Percentiles rank a stretch among this genome's conserved stretches.
Conservation (phyloP, 2,329 filamentous ascomycete species). For the Mycosphaerella arachidis region DNA sequence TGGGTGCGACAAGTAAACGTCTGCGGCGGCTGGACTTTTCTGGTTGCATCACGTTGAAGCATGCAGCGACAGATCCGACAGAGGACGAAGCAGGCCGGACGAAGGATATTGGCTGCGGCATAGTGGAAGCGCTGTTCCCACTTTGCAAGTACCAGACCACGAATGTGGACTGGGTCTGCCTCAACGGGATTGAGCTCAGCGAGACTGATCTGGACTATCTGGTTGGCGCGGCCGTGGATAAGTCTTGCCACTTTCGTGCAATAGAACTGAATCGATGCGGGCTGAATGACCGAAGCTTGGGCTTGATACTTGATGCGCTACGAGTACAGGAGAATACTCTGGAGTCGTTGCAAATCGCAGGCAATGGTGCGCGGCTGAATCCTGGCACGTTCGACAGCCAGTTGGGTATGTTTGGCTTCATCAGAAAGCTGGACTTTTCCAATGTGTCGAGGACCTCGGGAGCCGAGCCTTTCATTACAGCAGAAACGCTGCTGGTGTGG, state of each 20-base stretch:
- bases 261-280: slow-evolving; percentile 63
- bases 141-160: slow-evolving; percentile 63
- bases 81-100: slow-evolving; percentile 40
- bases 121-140: slow-evolving; percentile 65
- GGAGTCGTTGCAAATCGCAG: slow-evolving; percentile 63
- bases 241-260: slow-evolving; percentile 60
- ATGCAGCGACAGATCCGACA: slow-evolving; percentile 39
- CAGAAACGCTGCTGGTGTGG: slow-evolving; percentile 64
- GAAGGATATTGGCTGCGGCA: slow-evolving; percentile 62
- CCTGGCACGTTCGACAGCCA: slow-evolving; percentile 62
- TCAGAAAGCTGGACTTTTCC: slow-evolving; percentile 63
- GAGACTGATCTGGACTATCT: slow-evolving; percentile 65
- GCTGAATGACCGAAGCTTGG: slow-evolving; percentile 53
- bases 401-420: slow-evolving; percentile 61
- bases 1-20: slow-evolving; percentile 62
- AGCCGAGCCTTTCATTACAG: slow-evolving; percentile 58
- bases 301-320: slow-evolving; percentile 60
- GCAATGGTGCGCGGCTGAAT: slow-evolving; percentile 61
- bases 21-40: slow-evolving; percentile 63
- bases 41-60: slow-evolving; percentile 54
- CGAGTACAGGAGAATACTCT: slow-evolving; percentile 62
- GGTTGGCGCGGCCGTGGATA: slow-evolving; percentile 64
- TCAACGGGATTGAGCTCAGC: slow-evolving; percentile 65
- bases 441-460: slow-evolving; percentile 61
- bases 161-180: slow-evolving; percentile 65